A percentile compares a stretch with the other conserved stretches of the same genome.
phyloP scores from a whole-genome alignment of 2,329 filamentous ascomycete genomes.

The Aspergillus sergii region DNA sequence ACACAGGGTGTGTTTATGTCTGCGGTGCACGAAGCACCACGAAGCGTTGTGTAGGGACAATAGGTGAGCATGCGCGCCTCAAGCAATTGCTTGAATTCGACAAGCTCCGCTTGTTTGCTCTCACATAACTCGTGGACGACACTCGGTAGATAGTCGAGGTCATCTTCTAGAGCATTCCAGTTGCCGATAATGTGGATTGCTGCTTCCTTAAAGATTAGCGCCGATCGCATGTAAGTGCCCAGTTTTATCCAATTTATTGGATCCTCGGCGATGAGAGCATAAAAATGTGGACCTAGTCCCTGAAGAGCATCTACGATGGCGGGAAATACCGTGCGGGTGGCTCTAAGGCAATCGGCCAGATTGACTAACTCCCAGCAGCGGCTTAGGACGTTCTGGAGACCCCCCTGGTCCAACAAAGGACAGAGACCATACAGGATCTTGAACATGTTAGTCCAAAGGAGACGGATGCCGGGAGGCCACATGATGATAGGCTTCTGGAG shows the following conservation, averaged over 20 bases:
- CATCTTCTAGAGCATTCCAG: slow-evolving; percentile 24
- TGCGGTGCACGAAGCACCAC: neutral
- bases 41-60: slow-evolving; percentile 19
- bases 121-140: slow-evolving; percentile 26
- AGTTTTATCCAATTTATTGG: slow-evolving; percentile 52
- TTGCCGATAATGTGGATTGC: slow-evolving; percentile 35
- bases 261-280: slow-evolving; percentile 45
- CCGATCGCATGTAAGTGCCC: slow-evolving; percentile 48
- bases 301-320: slow-evolving; percentile 52
- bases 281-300: slow-evolving; percentile 48
- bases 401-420: slow-evolving; percentile 8
- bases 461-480: slow-evolving; percentile 14
- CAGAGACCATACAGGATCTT: slow-evolving; percentile 13
- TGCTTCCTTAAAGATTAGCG: slow-evolving; percentile 39
- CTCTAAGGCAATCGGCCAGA: slow-evolving; percentile 51
- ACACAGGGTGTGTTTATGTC: neutral
- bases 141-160: slow-evolving; percentile 21
- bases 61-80: slow-evolving; percentile 33
- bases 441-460: slow-evolving; percentile 18
- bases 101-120: slow-evolving; percentile 28
- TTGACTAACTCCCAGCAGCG: slow-evolving; percentile 38
- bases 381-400: slow-evolving; percentile 1
- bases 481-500: slow-evolving; percentile 7
- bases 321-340: slow-evolving; percentile 45
- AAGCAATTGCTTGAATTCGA: slow-evolving; percentile 26